Conservation (phyloP, 169 alveolate species). For the Plasmodium ovale region DNA sequence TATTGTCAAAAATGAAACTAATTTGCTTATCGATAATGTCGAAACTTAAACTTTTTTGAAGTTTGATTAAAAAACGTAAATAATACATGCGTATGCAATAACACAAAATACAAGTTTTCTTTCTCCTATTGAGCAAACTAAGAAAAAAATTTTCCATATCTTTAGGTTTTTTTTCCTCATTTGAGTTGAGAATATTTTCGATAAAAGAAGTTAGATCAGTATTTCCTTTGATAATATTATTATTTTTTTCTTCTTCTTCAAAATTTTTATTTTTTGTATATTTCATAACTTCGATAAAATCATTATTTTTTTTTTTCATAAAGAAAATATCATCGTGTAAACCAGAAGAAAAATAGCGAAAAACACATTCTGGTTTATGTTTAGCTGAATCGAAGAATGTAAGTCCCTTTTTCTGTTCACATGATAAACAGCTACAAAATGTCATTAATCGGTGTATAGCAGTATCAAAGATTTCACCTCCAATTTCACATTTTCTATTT, state of each 20-base stretch:
- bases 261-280: constrained; percentile 10
- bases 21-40: constrained; percentile 38
- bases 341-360: constrained; percentile 38
- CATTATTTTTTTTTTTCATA: constrained; percentile 39
- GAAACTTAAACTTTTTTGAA: constrained; percentile 35
- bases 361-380: constrained; percentile 50
- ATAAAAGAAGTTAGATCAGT: background rate
- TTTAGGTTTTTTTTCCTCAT: constrained; percentile 12
- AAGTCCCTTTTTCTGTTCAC: background rate
- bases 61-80: constrained; percentile 20
- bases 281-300: constrained; percentile 16
- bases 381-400: constrained; percentile 41
- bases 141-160: constrained; percentile 49
- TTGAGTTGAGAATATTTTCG: background rate
- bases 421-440: constrained; percentile 37
- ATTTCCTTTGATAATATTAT: background rate
- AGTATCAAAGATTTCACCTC: background rate
- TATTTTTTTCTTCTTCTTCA: constrained; percentile 15
- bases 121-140: constrained; percentile 29
- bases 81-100: constrained; percentile 61
- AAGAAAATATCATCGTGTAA: constrained; percentile 41
- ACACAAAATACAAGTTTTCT: constrained; percentile 67
- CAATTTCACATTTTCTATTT: too few species aligned
- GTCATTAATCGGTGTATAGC: background rate
- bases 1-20: constrained; percentile 54